These are phyloP conservation scores for Sedum album DNA, from an alignment of 164 flowering plant species.

Conservation along the genomic window DNA sequence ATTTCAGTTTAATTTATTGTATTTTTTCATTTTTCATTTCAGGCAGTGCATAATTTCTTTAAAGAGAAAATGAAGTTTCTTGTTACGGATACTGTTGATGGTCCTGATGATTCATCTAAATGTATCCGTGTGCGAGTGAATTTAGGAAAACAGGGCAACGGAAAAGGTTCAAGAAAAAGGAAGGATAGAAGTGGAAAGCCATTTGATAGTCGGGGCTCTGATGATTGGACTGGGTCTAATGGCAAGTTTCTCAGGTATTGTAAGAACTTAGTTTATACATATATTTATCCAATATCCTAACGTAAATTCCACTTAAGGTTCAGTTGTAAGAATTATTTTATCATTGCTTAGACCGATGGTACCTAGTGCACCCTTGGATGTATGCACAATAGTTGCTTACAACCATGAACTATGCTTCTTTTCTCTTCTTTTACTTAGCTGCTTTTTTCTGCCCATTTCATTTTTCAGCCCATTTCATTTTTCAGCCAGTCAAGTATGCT, in stretches of 20 bases:
- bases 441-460: too few species aligned
- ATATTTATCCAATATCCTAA: neutral
- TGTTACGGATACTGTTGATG: constrained; percentile 88
- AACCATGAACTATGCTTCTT: too few species aligned
- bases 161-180: constrained; percentile 53
- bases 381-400: too few species aligned
- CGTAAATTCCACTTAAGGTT: neutral
- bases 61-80: constrained; percentile 77
- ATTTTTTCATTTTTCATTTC: constrained; percentile 16
- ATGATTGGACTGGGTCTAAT: constrained; percentile 65
- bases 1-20: neutral
- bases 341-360: too few species aligned
- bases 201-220: constrained; percentile 83
- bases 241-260: constrained; percentile 90
- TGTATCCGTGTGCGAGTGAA: constrained; percentile 76
- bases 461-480: too few species aligned
- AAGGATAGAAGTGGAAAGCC: constrained; percentile 67
- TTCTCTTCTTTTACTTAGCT: too few species aligned
- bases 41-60: constrained; percentile 85
- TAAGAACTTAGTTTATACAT: neutral
- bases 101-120: constrained; percentile 63
- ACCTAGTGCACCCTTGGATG: too few species aligned
- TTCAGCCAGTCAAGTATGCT: too few species aligned
- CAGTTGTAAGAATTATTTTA: too few species aligned
- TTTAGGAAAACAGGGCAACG: constrained; percentile 28